Base-by-base conservation (phyloP, 2,329 filamentous ascomycete genomes). In the Cladophialophora yegresii region DNA sequence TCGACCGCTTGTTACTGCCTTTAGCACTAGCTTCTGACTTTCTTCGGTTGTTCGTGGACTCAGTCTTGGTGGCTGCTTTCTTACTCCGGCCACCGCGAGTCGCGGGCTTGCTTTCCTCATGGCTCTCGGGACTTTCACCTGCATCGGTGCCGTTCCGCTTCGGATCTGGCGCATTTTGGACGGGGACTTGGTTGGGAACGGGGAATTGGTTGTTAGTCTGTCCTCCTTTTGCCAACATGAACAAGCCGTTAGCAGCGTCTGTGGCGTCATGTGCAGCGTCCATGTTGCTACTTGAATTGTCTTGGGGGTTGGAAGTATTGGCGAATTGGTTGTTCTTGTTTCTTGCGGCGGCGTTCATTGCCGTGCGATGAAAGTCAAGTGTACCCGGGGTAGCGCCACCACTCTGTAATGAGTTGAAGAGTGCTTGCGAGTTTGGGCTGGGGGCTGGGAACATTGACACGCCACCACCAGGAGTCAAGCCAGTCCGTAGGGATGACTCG, bases 391-490 rank as follows among this genome's bases (percentile, higher is more conserved):
- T 99, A 3, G 92, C 90, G 62, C 89, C 90, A 69, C 91, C 91
- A 74, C 86, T 90, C 69, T 91, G 87, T 43, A 95, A 80, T 70
- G 90, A 89, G 66, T 89, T 89, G 77, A 93, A 91, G 6, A 97
- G 79, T 57, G 90, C 89, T 79, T 92, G 89, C 0, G 91, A 91
- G 75, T 91, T 96, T 4, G 92, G 93, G 75, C 90, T 96, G 2
- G 92, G 89, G 61, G 89, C 91, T 62, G 93, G 92, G 81, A 98
- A 98, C 92, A 98, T 98, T 72, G 93, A 96, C 72, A 93, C 93
- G 75, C 93, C 92, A 70, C 93, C 93, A 66, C 95, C 95, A 55
- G 95, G 95, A 59, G 95, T 98, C 70, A 98, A 80, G 62, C 95
- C 95, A 65, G 92, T 95, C 66, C 95, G 85, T 58, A 98, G 81